A percentile compares a stretch with the other conserved stretches of the same genome.
Conservation (phyloP, 164 flowering plant species). For the Kingdonia uniflora region DNA sequence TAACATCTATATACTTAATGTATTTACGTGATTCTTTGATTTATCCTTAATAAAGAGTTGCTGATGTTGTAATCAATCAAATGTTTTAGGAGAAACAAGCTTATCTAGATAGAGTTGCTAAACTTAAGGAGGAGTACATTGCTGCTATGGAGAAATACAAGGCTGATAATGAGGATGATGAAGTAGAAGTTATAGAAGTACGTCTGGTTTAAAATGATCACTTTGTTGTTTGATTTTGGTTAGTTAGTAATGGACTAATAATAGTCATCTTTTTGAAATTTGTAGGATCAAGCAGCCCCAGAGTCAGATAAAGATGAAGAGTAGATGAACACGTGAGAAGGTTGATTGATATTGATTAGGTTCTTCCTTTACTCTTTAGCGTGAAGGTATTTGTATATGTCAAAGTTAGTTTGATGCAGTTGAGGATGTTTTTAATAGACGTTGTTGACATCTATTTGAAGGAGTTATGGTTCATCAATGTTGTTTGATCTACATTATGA, state of each 20-base stretch:
- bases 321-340: not conserved
- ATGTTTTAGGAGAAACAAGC: conserved; percentile 59
- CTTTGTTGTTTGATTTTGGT: too few relatives aligned
- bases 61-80: too few relatives aligned
- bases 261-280: not conserved
- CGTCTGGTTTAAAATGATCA: too few relatives aligned
- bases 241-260: too few relatives aligned
- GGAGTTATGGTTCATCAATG: not conserved
- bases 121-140: conserved; percentile 58
- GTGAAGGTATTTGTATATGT: not conserved
- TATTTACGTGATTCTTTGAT: too few relatives aligned
- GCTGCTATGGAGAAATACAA: conserved; percentile 36
- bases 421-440: not conserved
- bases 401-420: not conserved
- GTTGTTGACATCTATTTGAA: not conserved
- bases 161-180: conserved; percentile 19
- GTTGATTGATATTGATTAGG: not conserved
- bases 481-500: not conserved
- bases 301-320: conserved; percentile 20
- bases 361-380: not conserved
- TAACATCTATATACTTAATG: not conserved
- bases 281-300: not conserved
- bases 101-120: conserved; percentile 52
- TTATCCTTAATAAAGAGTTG: too few relatives aligned
- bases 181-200: conserved; percentile 12